phyloP scores from a whole-genome alignment of 2,329 filamentous ascomycete genomes.

The Zasmidium citrigriseum region DNA sequence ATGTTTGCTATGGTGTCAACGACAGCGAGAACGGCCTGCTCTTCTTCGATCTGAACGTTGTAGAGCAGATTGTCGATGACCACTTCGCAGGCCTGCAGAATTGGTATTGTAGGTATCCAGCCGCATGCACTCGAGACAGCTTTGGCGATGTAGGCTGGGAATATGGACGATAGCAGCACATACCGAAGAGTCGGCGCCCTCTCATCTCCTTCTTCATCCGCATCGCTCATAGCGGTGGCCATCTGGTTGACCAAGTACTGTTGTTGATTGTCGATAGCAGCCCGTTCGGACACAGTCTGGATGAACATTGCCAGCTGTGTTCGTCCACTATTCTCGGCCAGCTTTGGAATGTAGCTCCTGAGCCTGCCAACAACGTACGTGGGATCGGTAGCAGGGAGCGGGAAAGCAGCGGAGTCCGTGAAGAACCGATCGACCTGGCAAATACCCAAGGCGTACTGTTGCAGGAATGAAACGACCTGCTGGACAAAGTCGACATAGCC shows the following conservation, averaged over 20 bases:
- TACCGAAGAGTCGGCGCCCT: conserved; percentile 48
- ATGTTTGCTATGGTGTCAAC: conserved; percentile 14
- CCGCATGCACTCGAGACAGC: conserved; percentile 48
- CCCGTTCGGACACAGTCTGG: conserved; percentile 60
- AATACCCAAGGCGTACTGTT: conserved; percentile 62
- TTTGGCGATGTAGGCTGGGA: conserved; percentile 58
- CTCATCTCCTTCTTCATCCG: conserved; percentile 42
- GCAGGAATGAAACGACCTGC: conserved; percentile 58
- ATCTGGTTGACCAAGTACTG: conserved; percentile 58
- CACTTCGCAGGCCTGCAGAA: conserved; percentile 50
- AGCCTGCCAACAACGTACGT: conserved; percentile 63
- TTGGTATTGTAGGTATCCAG: conserved; percentile 55
- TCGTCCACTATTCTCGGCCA: conserved; percentile 48
- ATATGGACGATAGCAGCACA: conserved; percentile 55
- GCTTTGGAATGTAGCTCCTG: conserved; percentile 59
- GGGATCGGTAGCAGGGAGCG: conserved; percentile 60
- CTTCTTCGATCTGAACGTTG: conserved; percentile 46
- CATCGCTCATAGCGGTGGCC: conserved; percentile 49
- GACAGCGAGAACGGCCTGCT: conserved; percentile 35
- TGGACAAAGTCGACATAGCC: conserved; percentile 65
- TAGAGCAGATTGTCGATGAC: conserved; percentile 48
- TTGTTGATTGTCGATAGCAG: conserved; percentile 60
- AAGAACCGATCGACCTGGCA: conserved; percentile 60
- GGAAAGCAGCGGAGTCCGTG: conserved; percentile 61
- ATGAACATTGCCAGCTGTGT: conserved; percentile 61